phyloP scores from a whole-genome alignment of 176 grass and related monocot genomes.

The Bonia amplexicaulis region DNA sequence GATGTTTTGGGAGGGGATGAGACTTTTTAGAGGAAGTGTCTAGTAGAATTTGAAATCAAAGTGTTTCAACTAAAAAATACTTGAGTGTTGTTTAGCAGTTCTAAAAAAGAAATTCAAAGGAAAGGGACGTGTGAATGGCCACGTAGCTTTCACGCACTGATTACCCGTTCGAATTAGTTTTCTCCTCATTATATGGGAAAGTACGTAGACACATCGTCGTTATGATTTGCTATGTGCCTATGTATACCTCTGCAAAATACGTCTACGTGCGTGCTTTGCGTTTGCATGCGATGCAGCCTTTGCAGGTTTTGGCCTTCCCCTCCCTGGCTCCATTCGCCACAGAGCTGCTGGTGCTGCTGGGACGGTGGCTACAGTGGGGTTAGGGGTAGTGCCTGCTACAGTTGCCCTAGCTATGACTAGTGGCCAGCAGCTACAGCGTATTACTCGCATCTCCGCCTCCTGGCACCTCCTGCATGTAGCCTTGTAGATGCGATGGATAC shows the following conservation, averaged over 20 bases:
- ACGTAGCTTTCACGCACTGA: slow-evolving; percentile 19
- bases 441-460: slow-evolving; percentile 30
- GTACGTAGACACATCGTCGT: neutral
- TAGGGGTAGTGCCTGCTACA: slow-evolving; percentile 23
- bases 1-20: fast-evolving
- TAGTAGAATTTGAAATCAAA: no score
- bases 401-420: neutral
- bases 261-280: neutral
- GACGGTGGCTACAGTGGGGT: neutral
- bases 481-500: slow-evolving; percentile 2
- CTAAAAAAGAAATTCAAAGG: neutral
- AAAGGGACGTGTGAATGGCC: slow-evolving; percentile 29
- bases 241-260: neutral
- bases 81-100: no score
- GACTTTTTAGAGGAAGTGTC: no score
- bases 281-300: slow-evolving; percentile 11
- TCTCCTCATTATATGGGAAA: neutral
- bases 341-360: neutral
- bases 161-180: neutral
- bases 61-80: no score
- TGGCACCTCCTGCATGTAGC: neutral
- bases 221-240: neutral
- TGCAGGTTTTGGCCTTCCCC: neutral
- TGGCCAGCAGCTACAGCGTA: neutral
- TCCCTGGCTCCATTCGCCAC: neutral